Percentiles rank a stretch among this genome's conserved stretches.
Evolutionary conservation across 2,329 filamentous ascomycete species (phyloP).

Genomic region (Aspergillus pseudoglaucus): DNA sequence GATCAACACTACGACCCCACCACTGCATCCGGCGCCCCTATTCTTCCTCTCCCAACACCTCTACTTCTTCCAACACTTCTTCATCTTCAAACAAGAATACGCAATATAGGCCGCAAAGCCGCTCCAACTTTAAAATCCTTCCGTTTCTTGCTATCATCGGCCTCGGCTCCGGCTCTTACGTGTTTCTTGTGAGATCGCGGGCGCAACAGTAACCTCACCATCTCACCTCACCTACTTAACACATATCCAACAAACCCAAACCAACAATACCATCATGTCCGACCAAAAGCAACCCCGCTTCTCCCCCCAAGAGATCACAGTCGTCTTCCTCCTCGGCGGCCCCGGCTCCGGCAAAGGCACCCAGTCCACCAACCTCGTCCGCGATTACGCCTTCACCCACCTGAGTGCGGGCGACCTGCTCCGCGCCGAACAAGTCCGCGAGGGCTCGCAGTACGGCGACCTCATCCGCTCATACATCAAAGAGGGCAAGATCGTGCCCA

Average conservation of each 20-base stretch:
- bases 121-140: conserved; percentile 36
- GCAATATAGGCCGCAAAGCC: conserved; percentile 17
- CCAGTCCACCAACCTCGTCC: conserved; percentile 82
- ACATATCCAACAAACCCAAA: neutral
- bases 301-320: conserved; percentile 72
- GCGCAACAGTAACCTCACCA: conserved; percentile 50
- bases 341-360: conserved; percentile 96
- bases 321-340: conserved; percentile 92
- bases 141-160: conserved; percentile 41
- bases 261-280: conserved; percentile 15
- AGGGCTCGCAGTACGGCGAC: conserved; percentile 80
- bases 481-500: conserved; percentile 93
- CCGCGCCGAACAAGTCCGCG: conserved; percentile 83
- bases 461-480: conserved; percentile 92
- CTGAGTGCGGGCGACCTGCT: conserved; percentile 89
- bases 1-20: conserved; percentile 11
- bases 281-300: conserved; percentile 56
- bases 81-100: conserved; percentile 9
- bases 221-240: neutral
- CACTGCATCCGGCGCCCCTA: conserved; percentile 11
- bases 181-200: conserved; percentile 47
- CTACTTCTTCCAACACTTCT: conserved; percentile 6
- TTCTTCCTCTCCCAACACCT: conserved; percentile 6
- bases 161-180: conserved; percentile 45
- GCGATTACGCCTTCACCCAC: conserved; percentile 85